Conservation (phyloP, 2,329 filamentous ascomycete species). For the Pestalotiopsis sp. region DNA sequence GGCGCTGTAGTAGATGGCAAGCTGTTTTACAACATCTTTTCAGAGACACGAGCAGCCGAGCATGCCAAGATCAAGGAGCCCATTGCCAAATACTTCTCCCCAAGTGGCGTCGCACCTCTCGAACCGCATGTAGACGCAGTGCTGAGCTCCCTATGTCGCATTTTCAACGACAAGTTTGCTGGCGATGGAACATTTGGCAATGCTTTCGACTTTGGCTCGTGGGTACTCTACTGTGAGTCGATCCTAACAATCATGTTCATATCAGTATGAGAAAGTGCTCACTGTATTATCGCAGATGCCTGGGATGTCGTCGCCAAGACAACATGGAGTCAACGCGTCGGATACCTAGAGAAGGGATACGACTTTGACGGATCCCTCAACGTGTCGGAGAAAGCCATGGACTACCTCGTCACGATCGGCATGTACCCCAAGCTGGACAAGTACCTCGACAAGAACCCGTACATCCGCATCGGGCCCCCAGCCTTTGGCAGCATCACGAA, state of each 20-base stretch:
- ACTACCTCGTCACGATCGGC: constrained; percentile 34
- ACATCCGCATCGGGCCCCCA: constrained; percentile 6
- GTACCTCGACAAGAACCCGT: constrained; percentile 40
- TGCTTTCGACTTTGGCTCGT: constrained; percentile 40
- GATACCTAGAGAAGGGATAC: constrained; percentile 40
- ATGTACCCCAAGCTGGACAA: constrained; percentile 36
- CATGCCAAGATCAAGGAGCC: constrained; percentile 41
- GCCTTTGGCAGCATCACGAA: constrained; percentile 4
- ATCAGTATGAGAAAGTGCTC: background rate
- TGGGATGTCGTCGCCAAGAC: constrained; percentile 47
- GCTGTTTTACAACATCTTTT: constrained; percentile 42
- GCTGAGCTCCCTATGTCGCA: background rate
- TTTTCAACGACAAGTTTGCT: constrained; percentile 35
- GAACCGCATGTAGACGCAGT: constrained; percentile 34
- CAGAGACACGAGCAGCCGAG: constrained; percentile 31
- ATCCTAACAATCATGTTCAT: background rate
- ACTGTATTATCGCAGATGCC: constrained; percentile 22
- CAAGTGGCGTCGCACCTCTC: constrained; percentile 27
- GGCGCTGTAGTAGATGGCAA: constrained; percentile 37
- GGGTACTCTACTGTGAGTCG: constrained; percentile 41
- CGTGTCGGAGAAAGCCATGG: constrained; percentile 33
- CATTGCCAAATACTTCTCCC: constrained; percentile 39
- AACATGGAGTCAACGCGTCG: constrained; percentile 43
- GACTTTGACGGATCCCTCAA: constrained; percentile 42
- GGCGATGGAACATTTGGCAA: constrained; percentile 22